These are phyloP conservation scores for Blastocystis sp. DNA, from an alignment of 352 stramenopile genomes.

Conservation along the genomic window DNA sequence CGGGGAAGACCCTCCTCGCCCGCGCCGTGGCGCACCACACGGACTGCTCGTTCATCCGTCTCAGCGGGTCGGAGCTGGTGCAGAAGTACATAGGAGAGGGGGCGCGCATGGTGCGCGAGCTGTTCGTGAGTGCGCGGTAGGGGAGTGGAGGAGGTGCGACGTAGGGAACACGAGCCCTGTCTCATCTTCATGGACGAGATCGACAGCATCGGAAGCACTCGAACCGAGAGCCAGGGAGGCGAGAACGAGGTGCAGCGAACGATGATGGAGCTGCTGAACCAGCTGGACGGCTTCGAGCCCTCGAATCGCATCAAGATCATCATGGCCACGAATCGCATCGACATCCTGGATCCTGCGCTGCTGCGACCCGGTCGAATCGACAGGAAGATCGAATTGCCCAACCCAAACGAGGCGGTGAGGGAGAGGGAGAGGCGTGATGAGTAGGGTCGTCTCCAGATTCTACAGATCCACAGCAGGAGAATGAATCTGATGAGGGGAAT, in stretches of 20 bases:
- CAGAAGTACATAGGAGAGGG: constrained; percentile 99
- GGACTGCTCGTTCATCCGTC: constrained; percentile 99
- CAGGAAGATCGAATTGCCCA: constrained; percentile 98
- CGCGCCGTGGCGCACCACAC: constrained; percentile 97
- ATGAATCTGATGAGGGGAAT: constrained; percentile 99
- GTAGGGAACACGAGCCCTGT: constrained; percentile 84
- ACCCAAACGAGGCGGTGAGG: constrained; percentile 83
- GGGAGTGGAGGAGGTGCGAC: constrained; percentile 1
- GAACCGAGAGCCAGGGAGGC: constrained; percentile 81
- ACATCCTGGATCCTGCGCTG: constrained; percentile 93
- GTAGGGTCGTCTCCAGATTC: constrained; percentile 87
- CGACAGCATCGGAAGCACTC: constrained; percentile 91
- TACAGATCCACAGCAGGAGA: constrained; percentile 94
- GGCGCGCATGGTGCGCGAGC: constrained; percentile 94
- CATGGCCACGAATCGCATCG: constrained; percentile 97
- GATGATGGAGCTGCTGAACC: constrained; percentile 98
- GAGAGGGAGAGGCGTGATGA: constrained; percentile 20
- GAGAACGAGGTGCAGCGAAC: constrained; percentile 98
- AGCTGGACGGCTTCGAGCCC: constrained; percentile 77
- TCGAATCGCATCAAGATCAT: constrained; percentile 77
- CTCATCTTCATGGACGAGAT: constrained; percentile 99
- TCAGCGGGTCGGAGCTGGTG: constrained; percentile 94
- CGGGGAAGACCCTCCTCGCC: constrained; percentile 94
- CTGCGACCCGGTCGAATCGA: constrained; percentile 94
- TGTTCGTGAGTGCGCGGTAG: constrained; percentile 95